phyloP scores from a whole-genome alignment of 768 basidiomycete genomes.

The Phylloporus sp. region DNA sequence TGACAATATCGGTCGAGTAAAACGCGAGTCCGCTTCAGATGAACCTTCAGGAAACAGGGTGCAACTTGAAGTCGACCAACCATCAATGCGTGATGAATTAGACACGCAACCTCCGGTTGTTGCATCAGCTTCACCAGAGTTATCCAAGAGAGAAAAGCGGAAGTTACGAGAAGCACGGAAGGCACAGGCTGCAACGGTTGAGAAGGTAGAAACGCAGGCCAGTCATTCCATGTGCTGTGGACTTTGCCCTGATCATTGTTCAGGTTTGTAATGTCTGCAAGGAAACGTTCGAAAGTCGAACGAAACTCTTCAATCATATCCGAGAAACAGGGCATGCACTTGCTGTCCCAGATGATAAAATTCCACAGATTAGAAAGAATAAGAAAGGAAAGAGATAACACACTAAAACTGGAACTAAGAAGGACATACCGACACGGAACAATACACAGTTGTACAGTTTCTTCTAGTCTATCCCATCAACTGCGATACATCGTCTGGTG shows the following conservation, averaged over 20 bases:
- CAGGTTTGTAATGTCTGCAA: conserved; percentile 68
- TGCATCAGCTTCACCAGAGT: conserved; percentile 18
- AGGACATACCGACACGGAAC: conserved; percentile 6
- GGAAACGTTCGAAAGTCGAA: conserved; percentile 60
- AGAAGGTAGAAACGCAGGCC: conserved; percentile 5
- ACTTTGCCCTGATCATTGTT: conserved; percentile 7
- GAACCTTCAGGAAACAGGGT: conserved; percentile 5
- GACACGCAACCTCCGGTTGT: background rate
- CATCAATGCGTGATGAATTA: background rate
- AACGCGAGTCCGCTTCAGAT: conserved; percentile 7
- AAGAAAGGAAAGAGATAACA: conserved; percentile 27
- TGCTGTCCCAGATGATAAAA: conserved; percentile 35
- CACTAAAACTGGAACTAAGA: conserved; percentile 4
- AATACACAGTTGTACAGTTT: background rate
- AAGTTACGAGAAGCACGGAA: conserved; percentile 76
- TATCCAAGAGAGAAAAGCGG: conserved; percentile 81
- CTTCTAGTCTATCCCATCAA: conserved; percentile 68
- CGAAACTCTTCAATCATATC: conserved; percentile 73
- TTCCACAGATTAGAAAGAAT: conserved; percentile 32
- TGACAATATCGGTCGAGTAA: background rate
- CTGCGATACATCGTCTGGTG: conserved; percentile 87
- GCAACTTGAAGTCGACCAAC: conserved; percentile 5
- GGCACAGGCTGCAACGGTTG: conserved; percentile 21
- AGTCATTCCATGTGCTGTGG: conserved; percentile 1
- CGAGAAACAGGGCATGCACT: conserved; percentile 67